These are phyloP conservation scores for Veloboletus limbatus DNA, from an alignment of 1,284 basidiomycete genomes.

Conservation along the genomic window DNA sequence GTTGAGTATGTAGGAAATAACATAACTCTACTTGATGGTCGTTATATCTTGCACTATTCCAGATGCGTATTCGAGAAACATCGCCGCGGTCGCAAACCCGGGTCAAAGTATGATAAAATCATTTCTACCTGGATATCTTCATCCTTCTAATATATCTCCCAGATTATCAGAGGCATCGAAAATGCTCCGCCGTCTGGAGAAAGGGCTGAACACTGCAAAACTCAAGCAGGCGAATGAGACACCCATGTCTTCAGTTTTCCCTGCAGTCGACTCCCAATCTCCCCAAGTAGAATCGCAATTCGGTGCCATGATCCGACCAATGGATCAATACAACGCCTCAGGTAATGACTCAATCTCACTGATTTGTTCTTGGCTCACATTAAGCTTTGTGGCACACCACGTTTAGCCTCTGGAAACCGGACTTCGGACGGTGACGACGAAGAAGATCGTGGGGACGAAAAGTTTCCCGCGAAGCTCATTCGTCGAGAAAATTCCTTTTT, in stretches of 20 bases:
- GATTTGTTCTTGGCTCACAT: constrained; percentile 5
- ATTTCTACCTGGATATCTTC: constrained; percentile 8
- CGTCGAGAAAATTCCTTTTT: constrained; percentile 72
- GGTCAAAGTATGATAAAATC: constrained; percentile 63
- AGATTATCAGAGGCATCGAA: constrained; percentile 84
- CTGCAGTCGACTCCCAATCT: constrained; percentile 35
- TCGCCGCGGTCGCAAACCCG: constrained; percentile 80
- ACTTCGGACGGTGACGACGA: constrained; percentile 58
- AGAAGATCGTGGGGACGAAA: constrained; percentile 54
- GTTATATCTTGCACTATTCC: constrained; percentile 17
- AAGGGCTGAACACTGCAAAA: constrained; percentile 73
- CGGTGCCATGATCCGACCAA: constrained; percentile 30
- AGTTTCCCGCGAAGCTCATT: constrained; percentile 72
- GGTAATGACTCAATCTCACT: constrained; percentile 33
- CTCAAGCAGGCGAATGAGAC: constrained; percentile 48
- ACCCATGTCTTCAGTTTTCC: constrained; percentile 31
- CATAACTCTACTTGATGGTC: constrained; percentile 9
- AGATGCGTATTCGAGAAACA: constrained; percentile 85
- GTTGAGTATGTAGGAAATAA: constrained; percentile 52
- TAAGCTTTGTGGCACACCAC: constrained; percentile 27
- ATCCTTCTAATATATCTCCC: constrained; percentile 14
- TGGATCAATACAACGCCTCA: constrained; percentile 36
- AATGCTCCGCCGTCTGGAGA: constrained; percentile 80
- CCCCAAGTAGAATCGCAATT: constrained; percentile 33
- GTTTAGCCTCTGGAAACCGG: constrained; percentile 40